phyloP scores from a whole-genome alignment of 164 flowering plant genomes.

The Tinospora cordifolia region DNA sequence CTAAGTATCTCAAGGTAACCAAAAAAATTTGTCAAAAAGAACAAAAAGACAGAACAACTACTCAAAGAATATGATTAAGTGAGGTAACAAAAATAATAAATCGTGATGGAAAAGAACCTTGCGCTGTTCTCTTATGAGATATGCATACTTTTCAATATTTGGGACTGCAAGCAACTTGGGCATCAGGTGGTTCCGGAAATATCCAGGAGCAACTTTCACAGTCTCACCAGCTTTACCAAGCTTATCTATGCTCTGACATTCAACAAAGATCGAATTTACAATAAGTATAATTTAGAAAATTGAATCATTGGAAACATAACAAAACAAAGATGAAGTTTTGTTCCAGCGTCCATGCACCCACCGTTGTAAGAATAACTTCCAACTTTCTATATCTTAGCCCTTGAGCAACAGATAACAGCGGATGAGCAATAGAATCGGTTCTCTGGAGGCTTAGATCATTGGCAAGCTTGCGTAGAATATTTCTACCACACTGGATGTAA shows the following conservation, averaged over 20 bases:
- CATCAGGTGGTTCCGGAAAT: conserved; percentile 90
- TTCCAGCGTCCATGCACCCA: conserved; percentile 20
- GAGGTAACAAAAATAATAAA: background rate
- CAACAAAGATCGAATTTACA: background rate
- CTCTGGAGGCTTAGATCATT: conserved; percentile 15
- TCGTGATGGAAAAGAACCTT: conserved; percentile 40
- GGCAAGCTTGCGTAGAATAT: conserved; percentile 38
- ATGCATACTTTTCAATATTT: conserved; percentile 75
- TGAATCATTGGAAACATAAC: background rate
- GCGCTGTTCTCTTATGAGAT: conserved; percentile 71
- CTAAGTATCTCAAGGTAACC: background rate
- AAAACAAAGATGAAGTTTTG: background rate
- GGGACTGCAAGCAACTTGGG: conserved; percentile 97
- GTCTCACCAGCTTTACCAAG: conserved; percentile 95
- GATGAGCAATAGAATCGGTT: conserved; percentile 37
- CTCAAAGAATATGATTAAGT: background rate
- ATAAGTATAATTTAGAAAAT: background rate
- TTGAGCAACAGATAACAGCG: conserved; percentile 49
- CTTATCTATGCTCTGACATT: conserved; percentile 55
- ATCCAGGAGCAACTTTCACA: conserved; percentile 95
- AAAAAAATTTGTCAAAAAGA: background rate
- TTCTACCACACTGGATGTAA: conserved; percentile 38
- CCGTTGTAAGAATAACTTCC: conserved; percentile 88
- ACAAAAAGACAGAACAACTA: too few species aligned
- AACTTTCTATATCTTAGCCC: conserved; percentile 77